These are phyloP conservation scores for Crucihimalaya himalaica DNA, from an alignment of 345 rosid species.

Conservation along the genomic window DNA sequence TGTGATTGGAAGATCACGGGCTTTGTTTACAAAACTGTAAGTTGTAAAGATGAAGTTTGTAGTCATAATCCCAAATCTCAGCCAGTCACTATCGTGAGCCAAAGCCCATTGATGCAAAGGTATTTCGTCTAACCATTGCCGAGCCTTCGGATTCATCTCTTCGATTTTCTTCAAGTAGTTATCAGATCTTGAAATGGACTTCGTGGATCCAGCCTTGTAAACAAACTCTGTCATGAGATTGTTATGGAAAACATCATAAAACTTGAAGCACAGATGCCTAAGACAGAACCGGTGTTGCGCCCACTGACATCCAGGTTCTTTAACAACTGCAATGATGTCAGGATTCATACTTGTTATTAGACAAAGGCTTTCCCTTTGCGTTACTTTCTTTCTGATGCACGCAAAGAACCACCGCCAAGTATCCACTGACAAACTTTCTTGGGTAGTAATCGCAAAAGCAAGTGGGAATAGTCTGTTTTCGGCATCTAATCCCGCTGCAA, in stretches of 20 bases:
- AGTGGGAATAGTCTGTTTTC: slow-evolving; percentile 6
- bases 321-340: slow-evolving; percentile 7
- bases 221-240: slow-evolving; percentile 29
- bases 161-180: slow-evolving; percentile 5
- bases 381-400: slow-evolving; percentile 19
- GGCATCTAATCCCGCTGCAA: slow-evolving; percentile 4
- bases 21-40: background rate
- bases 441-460: background rate
- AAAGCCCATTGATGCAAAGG: background rate
- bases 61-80: background rate
- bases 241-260: slow-evolving; percentile 1
- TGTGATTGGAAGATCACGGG: slow-evolving; percentile 6
- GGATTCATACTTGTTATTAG: slow-evolving; percentile 2
- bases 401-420: slow-evolving; percentile 21
- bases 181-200: background rate
- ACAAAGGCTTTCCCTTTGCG: background rate
- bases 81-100: background rate
- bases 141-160: slow-evolving; percentile 5
- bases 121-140: slow-evolving; percentile 3
- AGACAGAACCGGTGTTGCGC: slow-evolving; percentile 23
- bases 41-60: background rate
- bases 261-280: slow-evolving; percentile 1
- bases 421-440: background rate
- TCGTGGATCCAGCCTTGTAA: slow-evolving; percentile 2
- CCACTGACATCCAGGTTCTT: slow-evolving; percentile 22